Conservation (phyloP, 306 rosid genomes). For the Corylus avellana region DNA sequence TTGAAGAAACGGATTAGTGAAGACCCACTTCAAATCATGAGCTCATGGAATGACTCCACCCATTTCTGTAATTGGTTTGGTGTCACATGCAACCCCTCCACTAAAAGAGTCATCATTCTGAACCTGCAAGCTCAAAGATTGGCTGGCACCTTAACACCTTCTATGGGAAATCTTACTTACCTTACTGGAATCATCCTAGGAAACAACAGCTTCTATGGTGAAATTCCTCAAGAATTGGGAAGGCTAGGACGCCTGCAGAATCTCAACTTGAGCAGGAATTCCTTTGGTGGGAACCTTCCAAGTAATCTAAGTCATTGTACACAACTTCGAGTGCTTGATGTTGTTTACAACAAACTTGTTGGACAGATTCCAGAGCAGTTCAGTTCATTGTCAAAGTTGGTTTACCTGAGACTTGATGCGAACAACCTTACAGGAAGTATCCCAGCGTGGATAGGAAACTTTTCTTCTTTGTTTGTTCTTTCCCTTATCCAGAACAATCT, state of each 20-base stretch:
- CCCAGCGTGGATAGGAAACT: constrained; percentile 48
- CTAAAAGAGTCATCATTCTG: constrained; percentile 25
- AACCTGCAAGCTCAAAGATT: constrained; percentile 19
- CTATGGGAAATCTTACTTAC: constrained; percentile 40
- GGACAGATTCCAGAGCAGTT: constrained; percentile 32
- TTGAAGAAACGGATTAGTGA: constrained; percentile 28
- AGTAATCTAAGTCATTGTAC: constrained; percentile 25
- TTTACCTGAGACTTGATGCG: background rate
- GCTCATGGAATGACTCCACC: constrained; percentile 45
- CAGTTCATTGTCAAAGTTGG: constrained; percentile 15
- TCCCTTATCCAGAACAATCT: constrained; percentile 15
- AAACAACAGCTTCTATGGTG: constrained; percentile 28
- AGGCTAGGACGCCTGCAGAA: constrained; percentile 8
- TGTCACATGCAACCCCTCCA: constrained; percentile 31
- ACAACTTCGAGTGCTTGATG: background rate
- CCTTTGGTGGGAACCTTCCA: constrained; percentile 31
- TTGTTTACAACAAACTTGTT: background rate
- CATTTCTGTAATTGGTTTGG: constrained; percentile 40
- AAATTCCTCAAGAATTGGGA: constrained; percentile 42
- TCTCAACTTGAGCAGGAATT: constrained; percentile 26
- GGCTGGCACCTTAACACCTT: constrained; percentile 35
- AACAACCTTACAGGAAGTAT: constrained; percentile 39
- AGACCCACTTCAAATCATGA: constrained; percentile 36
- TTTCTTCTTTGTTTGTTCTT: constrained; percentile 18
- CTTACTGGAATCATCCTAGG: constrained; percentile 31